phyloP scores from a whole-genome alignment of 2,329 filamentous ascomycete genomes.

The Penicillium sp. region DNA sequence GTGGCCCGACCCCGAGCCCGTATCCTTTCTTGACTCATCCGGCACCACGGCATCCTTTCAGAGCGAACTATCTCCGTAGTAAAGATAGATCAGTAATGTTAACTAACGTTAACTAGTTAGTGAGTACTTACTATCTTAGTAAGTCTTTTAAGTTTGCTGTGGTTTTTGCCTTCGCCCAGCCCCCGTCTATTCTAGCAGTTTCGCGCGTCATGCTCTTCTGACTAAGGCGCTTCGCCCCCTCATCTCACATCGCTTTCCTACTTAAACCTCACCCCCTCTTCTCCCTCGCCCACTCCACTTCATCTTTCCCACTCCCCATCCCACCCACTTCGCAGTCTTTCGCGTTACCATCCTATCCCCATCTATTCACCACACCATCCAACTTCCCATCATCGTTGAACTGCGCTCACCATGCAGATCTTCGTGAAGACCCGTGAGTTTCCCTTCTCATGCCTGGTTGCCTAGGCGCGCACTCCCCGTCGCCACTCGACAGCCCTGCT shows the following conservation, averaged over 20 bases:
- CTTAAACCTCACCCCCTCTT: constrained; percentile 27
- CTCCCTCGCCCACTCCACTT: constrained; percentile 22
- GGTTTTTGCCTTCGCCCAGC: constrained; percentile 24
- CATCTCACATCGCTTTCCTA: constrained; percentile 16
- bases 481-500: constrained; percentile 11
- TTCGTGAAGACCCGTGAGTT: constrained; percentile 93
- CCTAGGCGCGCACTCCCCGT: constrained; percentile 8
- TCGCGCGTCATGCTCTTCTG: constrained; percentile 26
- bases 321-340: constrained; percentile 15
- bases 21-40: constrained; percentile 29
- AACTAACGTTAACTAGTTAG: too few relatives aligned
- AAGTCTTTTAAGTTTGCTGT: neutral
- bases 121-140: neutral
- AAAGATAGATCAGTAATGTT: neutral
- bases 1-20: neutral
- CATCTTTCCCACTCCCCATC: constrained; percentile 18
- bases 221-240: constrained; percentile 24
- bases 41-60: constrained; percentile 17
- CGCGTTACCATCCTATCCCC: neutral
- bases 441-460: constrained; percentile 24
- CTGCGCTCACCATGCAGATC: constrained; percentile 77
- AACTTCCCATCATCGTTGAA: constrained; percentile 11
- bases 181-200: constrained; percentile 20
- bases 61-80: neutral
- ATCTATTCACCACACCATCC: constrained; percentile 15